Conservation (phyloP, 148 eudicot genomes). For the Camellia sinensis region DNA sequence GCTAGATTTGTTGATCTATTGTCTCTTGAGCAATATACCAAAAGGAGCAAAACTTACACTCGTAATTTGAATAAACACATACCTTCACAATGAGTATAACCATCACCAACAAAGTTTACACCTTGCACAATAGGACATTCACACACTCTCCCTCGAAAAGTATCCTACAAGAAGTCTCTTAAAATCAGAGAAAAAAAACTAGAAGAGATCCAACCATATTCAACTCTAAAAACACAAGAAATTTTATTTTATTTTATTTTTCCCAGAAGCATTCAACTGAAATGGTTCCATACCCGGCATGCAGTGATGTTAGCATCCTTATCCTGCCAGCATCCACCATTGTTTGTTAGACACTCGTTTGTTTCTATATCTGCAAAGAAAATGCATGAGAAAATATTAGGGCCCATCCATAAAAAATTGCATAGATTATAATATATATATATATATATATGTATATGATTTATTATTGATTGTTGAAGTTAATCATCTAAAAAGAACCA, state of each 20-base stretch:
- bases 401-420: neutral
- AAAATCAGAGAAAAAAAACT: neutral
- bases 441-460: no score
- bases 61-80: neutral
- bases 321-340: conserved; percentile 97
- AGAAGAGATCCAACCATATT: neutral
- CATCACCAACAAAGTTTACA: conserved; percentile 78
- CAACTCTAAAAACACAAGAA: neutral
- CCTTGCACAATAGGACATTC: conserved; percentile 85
- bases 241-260: neutral
- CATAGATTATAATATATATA: neutral
- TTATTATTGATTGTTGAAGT: no score
- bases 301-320: conserved; percentile 75
- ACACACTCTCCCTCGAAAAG: conserved; percentile 88
- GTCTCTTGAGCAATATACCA: neutral
- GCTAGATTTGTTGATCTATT: neutral
- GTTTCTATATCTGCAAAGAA: conserved; percentile 70
- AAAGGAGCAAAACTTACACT: neutral
- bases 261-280: neutral
- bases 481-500: no score
- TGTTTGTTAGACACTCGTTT: conserved; percentile 77
- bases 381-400: neutral
- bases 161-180: conserved; percentile 48
- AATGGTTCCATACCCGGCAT: conserved; percentile 60
- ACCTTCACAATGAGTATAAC: conserved; percentile 88